Conservation (phyloP, 148 eudicot species). For the Chenopodium suecicum region DNA sequence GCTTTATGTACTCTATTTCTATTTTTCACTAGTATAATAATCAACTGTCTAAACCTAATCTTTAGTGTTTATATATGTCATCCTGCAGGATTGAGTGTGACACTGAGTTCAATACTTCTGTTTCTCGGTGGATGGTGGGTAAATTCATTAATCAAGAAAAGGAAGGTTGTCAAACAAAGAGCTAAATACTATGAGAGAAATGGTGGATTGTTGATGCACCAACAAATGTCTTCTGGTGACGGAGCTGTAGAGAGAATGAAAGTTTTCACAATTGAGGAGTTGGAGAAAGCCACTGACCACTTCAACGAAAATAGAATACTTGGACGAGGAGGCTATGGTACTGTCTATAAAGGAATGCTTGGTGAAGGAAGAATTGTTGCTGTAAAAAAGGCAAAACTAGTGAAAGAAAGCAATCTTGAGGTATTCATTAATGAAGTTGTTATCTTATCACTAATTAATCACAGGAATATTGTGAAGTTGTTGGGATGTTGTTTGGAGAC, state of each 20-base stretch:
- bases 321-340: conserved; percentile 30
- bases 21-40: too few species aligned
- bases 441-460: conserved; percentile 29
- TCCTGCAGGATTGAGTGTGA: conserved; percentile 5
- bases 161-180: conserved; percentile 8
- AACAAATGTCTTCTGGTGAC: conserved; percentile 21
- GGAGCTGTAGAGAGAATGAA: conserved; percentile 12
- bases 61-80: too few species aligned
- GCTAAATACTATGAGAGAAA: conserved; percentile 19
- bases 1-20: too few species aligned
- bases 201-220: conserved; percentile 25
- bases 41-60: too few species aligned
- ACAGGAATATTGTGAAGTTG: conserved; percentile 29
- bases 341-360: conserved; percentile 33
- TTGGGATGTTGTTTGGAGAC: conserved; percentile 36
- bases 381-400: conserved; percentile 21
- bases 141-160: background rate
- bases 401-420: conserved; percentile 11
- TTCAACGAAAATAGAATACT: conserved; percentile 23
- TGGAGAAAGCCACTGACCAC: conserved; percentile 25
- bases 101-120: background rate
- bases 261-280: conserved; percentile 25
- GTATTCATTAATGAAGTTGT: conserved; percentile 33
- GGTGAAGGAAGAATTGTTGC: conserved; percentile 30
- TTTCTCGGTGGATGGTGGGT: conserved; percentile 12